These are phyloP conservation scores for Fusarium longipes DNA, from an alignment of 2,329 filamentous ascomycete genomes.

Conservation along the genomic window DNA sequence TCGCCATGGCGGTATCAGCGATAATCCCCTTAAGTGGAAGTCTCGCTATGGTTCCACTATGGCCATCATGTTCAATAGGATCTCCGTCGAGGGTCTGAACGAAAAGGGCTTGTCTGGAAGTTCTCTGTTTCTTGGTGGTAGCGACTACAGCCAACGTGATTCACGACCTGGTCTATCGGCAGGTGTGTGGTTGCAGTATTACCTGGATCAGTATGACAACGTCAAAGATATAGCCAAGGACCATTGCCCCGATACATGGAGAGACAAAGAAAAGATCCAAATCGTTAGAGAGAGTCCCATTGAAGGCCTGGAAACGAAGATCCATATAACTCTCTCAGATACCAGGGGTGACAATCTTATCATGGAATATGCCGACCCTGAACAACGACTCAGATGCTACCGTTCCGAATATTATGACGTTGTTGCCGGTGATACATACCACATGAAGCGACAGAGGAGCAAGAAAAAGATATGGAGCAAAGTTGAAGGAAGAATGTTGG, in stretches of 20 bases:
- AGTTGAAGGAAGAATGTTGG: not conserved
- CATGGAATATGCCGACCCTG: slow-evolving; percentile 24
- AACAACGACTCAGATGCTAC: slow-evolving; percentile 23
- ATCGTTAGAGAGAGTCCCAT: slow-evolving; percentile 12
- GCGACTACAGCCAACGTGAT: not conserved
- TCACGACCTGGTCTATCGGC: slow-evolving; percentile 27
- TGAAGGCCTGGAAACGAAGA: not conserved
- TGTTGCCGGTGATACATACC: slow-evolving; percentile 31
- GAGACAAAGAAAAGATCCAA: slow-evolving; percentile 14
- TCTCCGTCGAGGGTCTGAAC: slow-evolving; percentile 32
- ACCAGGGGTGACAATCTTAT: slow-evolving; percentile 24
- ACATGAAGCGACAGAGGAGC: not conserved
- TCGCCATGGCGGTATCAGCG: slow-evolving; percentile 17
- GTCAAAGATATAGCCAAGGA: not conserved
- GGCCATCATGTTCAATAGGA: slow-evolving; percentile 26
- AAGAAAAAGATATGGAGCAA: not conserved
- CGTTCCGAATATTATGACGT: slow-evolving; percentile 24
- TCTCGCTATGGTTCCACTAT: slow-evolving; percentile 26
- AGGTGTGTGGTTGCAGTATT: slow-evolving; percentile 35
- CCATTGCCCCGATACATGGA: not conserved
- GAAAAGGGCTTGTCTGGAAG: slow-evolving; percentile 23
- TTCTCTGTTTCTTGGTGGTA: slow-evolving; percentile 36
- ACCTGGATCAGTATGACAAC: slow-evolving; percentile 28
- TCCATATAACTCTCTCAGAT: slow-evolving; percentile 29
- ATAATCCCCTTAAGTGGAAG: slow-evolving; percentile 25